Base-by-base conservation (phyloP, 192 early-diverging fungal genomes). In the Geranomyces michiganensis region DNA sequence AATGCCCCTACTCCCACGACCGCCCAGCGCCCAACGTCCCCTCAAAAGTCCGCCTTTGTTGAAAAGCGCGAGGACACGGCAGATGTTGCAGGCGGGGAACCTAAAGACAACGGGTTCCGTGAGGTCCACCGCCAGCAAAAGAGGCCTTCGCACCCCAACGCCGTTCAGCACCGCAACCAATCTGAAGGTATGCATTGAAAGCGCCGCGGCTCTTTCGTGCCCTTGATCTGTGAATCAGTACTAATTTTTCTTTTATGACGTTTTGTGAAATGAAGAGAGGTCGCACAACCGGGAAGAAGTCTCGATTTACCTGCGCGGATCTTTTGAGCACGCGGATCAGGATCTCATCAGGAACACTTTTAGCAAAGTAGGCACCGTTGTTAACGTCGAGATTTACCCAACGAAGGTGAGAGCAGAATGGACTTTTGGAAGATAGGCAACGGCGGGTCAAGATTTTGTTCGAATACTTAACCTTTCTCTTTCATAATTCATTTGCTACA, bases 251-350 rank as follows among this genome's bases (percentile, higher is more conserved):
- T 10, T 14, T 14, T 47, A 10, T 47, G 46, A 47, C 46, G 19
- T n/a, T n/a, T n/a, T n/a, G n/a, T n/a, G n/a, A n/a, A 32, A 19
- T 24, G 15, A 61, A 26, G 44, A 27, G 22, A 21, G 27, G 10
- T 3, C 30, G 60, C 43, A 62, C 46, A 70, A 63, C 31, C 12
- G 44, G 51, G 86, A 90, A 19, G 79, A 77, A 43, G 80, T 78
- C 56, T 85, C 88, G 13, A 85, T 91, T 47, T 92, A 90, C 70
- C 70, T 91, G 60, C 84, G 87, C 74, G 81, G 80, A 58, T 71
- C 91, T 41, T 75, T 71, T 2, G 86, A 88, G 24, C 82, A 71
- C 27, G 74, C 88, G 47, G 76, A 82, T 21, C 62, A 79, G 19
- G 71, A 81, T 0, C 75, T 77, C 32, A 73, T 94, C 70, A 78